Base-by-base conservation (phyloP, 352 stramenopile species). In the Phytophthora syringae region DNA sequence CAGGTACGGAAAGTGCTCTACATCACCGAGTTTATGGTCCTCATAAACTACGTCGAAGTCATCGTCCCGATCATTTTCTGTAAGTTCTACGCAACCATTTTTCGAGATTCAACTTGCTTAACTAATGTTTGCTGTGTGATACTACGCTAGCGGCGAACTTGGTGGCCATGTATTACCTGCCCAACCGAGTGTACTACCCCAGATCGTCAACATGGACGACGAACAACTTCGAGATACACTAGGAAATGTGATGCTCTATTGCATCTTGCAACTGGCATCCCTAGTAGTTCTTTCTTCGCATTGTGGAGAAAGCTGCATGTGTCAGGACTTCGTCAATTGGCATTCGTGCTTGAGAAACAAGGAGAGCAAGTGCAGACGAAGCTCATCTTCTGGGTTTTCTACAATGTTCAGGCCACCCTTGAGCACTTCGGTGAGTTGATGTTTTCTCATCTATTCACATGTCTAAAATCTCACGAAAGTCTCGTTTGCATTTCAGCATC, bases 11-110 rank as follows among this genome's bases (percentile, higher is more conserved):
- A 68, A 22, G 39, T 82, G 30, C 63, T 86, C 5, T 78, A 83
- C 32, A 62, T 80, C 44, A 74, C 77, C 1, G 74, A 84, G 64
- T 86, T 80, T 12, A 28, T 84, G 18, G 20, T 83, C 27, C 53
- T 83, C 42, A 60, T 77, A 25, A 77, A 86, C 52, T 82, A 72
- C 27, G 60, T 76, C 2, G 72, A 83, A 42, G 69, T 80, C 7
- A 59, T 76, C 22, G 64, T 86, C n/a, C 72, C 77, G 6, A 12
- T 74, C 7, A 72, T 86, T 30, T 82, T 82, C 52, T 63, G 74
- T 82, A 58, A 60, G 67, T 73, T 55, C 52, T 13, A 28, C 34
- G 15, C n/a, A 20, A 3, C 3, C 12, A 39, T n/a, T 40, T 20
- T 40, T n/a, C 7, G 15, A 16, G 34, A 18, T 18, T 15, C 4